Percentiles rank a stretch among this genome's conserved stretches.
Conservation (phyloP, 768 basidiomycete species). For the Tephrocybe sp. region DNA sequence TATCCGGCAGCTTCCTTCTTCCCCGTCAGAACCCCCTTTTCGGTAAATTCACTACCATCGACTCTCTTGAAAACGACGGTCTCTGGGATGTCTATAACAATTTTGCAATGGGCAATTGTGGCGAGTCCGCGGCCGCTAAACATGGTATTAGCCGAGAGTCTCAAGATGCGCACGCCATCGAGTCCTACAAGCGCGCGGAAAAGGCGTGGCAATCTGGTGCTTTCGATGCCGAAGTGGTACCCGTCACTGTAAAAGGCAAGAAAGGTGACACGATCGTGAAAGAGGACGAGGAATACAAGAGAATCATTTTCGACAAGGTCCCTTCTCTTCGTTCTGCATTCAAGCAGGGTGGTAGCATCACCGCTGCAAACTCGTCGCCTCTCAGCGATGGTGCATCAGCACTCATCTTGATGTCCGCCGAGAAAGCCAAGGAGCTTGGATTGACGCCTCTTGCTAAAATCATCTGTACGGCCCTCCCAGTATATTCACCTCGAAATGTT, state of each 20-base stretch:
- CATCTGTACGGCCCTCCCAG: constrained; percentile 67
- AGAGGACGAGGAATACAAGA: constrained; percentile 99
- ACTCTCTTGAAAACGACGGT: constrained; percentile 90
- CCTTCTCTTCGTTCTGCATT: constrained; percentile 88
- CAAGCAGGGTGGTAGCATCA: constrained; percentile 87
- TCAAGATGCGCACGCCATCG: constrained; percentile 89
- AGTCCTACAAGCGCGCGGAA: constrained; percentile 92
- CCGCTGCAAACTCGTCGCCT: constrained; percentile 94
- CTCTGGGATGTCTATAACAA: constrained; percentile 98
- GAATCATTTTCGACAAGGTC: constrained; percentile 93
- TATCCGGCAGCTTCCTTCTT: constrained; percentile 65
- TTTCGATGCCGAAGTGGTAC: constrained; percentile 87
- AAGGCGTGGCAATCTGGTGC: constrained; percentile 86
- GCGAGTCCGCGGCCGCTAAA: constrained; percentile 82
- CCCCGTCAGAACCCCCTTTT: constrained; percentile 82
- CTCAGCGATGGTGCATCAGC: constrained; percentile 97
- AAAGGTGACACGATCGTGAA: constrained; percentile 88
- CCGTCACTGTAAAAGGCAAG: constrained; percentile 89
- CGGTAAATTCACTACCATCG: constrained; percentile 85
- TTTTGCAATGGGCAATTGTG: constrained; percentile 98
- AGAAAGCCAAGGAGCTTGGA: constrained; percentile 89
- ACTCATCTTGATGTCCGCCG: constrained; percentile 90
- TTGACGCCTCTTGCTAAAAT: constrained; percentile 93
- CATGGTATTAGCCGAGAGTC: constrained; percentile 81
- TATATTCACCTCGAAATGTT: constrained; percentile 13